phyloP scores from a whole-genome alignment of 2,329 filamentous ascomycete genomes.

The Xylaria digitata region DNA sequence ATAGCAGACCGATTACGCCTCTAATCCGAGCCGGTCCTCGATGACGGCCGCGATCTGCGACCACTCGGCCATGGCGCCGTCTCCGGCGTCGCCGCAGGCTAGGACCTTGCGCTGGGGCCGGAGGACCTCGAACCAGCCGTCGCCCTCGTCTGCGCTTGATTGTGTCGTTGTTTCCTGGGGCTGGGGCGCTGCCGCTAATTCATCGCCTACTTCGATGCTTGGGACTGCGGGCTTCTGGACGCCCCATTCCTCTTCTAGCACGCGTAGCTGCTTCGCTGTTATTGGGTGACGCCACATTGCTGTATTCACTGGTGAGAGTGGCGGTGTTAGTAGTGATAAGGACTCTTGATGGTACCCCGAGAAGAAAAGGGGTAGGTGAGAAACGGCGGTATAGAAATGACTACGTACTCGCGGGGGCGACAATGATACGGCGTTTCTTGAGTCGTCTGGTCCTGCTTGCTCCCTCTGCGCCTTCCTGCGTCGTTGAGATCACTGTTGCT shows the following conservation, averaged over 20 bases:
- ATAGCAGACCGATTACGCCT: background rate
- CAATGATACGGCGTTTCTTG: conserved; percentile 74
- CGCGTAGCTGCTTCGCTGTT: conserved; percentile 75
- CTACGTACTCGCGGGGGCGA: conserved; percentile 64
- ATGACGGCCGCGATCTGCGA: conserved; percentile 75
- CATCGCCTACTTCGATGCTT: conserved; percentile 5
- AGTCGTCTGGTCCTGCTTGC: conserved; percentile 19
- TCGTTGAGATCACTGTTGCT: conserved; percentile 16
- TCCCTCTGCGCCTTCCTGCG: conserved; percentile 2
- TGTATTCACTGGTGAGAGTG: conserved; percentile 77
- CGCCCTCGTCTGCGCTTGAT: conserved; percentile 45
- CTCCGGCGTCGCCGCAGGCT: conserved; percentile 86
- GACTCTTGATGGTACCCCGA: too few relatives aligned
- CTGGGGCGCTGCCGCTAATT: background rate
- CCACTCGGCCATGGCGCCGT: conserved; percentile 87
- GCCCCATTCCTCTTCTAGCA: conserved; percentile 82
- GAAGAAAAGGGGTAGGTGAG: background rate
- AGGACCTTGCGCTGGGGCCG: conserved; percentile 79
- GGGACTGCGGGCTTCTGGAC: conserved; percentile 43
- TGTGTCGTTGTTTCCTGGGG: conserved; percentile 48
- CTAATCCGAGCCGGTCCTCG: conserved; percentile 60
- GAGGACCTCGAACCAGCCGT: conserved; percentile 76
- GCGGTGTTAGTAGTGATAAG: background rate
- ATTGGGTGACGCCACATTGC: conserved; percentile 91
- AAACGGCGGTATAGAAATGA: background rate